Conservation (phyloP, 1,284 basidiomycete species). For the Puccinia sorghi region DNA sequence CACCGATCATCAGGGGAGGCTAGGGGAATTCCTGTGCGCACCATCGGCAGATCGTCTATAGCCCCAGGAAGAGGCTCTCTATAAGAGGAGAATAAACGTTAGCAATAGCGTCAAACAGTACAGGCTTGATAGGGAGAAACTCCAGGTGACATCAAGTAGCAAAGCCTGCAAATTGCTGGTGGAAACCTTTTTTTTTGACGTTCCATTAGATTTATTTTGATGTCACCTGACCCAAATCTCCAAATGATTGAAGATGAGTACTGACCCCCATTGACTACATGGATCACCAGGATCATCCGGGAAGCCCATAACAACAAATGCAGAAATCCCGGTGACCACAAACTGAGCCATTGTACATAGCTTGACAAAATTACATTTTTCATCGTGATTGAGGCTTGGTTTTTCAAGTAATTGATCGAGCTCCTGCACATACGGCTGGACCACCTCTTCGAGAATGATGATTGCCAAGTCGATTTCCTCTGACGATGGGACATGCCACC, state of each 20-base stretch:
- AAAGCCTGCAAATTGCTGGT: background rate
- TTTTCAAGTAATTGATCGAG: constrained; percentile 65
- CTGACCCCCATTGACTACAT: constrained; percentile 43
- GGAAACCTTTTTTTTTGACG: background rate
- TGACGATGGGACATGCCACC: constrained; percentile 80
- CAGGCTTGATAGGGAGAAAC: background rate
- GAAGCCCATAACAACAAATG: constrained; percentile 25
- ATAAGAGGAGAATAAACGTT: constrained; percentile 4
- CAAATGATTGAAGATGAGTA: constrained; percentile 7
- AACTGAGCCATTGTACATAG: constrained; percentile 20
- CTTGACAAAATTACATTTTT: constrained; percentile 48
- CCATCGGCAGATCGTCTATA: constrained; percentile 56
- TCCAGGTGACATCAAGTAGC: constrained; percentile 9
- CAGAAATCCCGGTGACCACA: constrained; percentile 32
- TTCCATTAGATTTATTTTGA: constrained; percentile 14
- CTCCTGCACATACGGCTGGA: constrained; percentile 68
- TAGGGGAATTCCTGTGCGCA: constrained; percentile 70
- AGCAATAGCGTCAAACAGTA: background rate
- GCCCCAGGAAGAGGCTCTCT: constrained; percentile 59
- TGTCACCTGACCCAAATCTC: constrained; percentile 15
- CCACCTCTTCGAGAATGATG: constrained; percentile 72
- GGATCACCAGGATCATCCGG: constrained; percentile 29
- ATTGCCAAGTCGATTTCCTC: constrained; percentile 80
- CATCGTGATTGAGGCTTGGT: constrained; percentile 42
- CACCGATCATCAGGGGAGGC: constrained; percentile 74